These are phyloP conservation scores for Nitzschia palea DNA, from an alignment of 108 stramenopile species.

Conservation along the genomic window DNA sequence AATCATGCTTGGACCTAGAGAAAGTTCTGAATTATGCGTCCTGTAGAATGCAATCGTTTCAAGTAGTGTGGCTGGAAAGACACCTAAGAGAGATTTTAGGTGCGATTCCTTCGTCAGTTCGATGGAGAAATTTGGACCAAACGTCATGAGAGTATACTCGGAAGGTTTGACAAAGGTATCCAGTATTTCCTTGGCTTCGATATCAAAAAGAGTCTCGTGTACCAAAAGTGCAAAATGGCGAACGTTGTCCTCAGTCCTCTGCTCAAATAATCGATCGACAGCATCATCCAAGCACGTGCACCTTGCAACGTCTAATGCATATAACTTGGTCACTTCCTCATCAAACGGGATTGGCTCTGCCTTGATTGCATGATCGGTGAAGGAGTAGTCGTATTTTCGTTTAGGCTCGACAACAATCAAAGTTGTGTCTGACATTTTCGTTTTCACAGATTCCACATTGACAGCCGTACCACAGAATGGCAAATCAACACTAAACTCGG, in stretches of 20 bases:
- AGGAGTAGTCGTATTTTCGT: slow-evolving; percentile 8
- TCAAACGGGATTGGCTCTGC: slow-evolving; percentile 21
- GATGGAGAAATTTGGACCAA: slow-evolving; percentile 30
- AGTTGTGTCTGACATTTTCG: slow-evolving; percentile 16
- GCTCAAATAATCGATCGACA: not conserved
- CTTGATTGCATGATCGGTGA: not conserved
- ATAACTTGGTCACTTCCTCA: slow-evolving; percentile 5
- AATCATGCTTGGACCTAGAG: not conserved
- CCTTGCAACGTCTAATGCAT: slow-evolving; percentile 6
- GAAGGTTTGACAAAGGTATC: not conserved
- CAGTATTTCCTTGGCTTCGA: not conserved
- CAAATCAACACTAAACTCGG: slow-evolving; percentile 51
- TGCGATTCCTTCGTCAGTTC: slow-evolving; percentile 24
- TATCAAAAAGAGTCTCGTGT: slow-evolving; percentile 29
- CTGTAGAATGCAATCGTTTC: slow-evolving; percentile 12
- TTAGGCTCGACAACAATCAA: slow-evolving; percentile 19
- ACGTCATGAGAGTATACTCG: slow-evolving; percentile 24
- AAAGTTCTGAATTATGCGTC: not conserved
- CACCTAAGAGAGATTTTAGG: slow-evolving; percentile 19
- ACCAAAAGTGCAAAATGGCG: slow-evolving; percentile 24
- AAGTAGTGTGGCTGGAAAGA: slow-evolving; percentile 27
- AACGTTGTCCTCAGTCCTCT: too few species aligned
- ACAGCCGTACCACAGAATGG: slow-evolving; percentile 23
- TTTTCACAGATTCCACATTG: slow-evolving; percentile 7
- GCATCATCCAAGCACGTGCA: slow-evolving; percentile 12